Evolutionary conservation across 805 yeast genomes (phyloP).

Genomic region (Suhomyces xylopsoci): DNA sequence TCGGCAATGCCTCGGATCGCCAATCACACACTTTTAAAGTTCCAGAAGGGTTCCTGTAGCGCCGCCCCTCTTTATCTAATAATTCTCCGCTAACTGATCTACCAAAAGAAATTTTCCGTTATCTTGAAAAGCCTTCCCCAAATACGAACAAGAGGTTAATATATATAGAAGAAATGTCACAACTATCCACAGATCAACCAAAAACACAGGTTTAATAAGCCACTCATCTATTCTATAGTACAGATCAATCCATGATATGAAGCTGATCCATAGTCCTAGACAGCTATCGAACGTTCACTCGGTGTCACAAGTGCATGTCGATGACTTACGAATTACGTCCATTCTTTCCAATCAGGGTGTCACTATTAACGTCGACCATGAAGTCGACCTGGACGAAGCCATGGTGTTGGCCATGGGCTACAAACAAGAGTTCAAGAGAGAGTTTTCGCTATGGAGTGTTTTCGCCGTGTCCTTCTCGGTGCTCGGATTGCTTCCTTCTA

Average conservation of each 20-base stretch:
- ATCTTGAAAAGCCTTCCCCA: background rate
- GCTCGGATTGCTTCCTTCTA: conserved; percentile 61
- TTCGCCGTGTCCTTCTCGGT: conserved; percentile 65
- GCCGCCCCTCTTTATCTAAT: background rate
- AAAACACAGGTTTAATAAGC: background rate
- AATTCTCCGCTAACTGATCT: background rate
- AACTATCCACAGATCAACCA: background rate
- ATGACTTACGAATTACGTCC: conserved; percentile 34
- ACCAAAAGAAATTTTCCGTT: conserved; percentile 2
- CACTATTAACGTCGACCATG: conserved; percentile 47
- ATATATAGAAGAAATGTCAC: background rate
- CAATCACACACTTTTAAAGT: no score
- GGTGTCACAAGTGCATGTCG: conserved; percentile 28
- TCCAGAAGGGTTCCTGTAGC: no score
- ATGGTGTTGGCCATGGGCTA: conserved; percentile 57
- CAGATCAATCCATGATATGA: background rate
- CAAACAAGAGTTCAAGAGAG: conserved; percentile 60
- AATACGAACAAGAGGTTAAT: background rate
- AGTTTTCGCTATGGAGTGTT: conserved; percentile 53
- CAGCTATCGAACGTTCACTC: background rate
- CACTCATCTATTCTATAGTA: background rate
- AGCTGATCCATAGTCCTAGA: background rate
- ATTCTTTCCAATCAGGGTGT: conserved; percentile 37
- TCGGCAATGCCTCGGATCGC: no score
- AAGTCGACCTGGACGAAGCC: conserved; percentile 48